phyloP scores from a whole-genome alignment of 106 monocot genomes.

The Platanthera zijinensis region DNA sequence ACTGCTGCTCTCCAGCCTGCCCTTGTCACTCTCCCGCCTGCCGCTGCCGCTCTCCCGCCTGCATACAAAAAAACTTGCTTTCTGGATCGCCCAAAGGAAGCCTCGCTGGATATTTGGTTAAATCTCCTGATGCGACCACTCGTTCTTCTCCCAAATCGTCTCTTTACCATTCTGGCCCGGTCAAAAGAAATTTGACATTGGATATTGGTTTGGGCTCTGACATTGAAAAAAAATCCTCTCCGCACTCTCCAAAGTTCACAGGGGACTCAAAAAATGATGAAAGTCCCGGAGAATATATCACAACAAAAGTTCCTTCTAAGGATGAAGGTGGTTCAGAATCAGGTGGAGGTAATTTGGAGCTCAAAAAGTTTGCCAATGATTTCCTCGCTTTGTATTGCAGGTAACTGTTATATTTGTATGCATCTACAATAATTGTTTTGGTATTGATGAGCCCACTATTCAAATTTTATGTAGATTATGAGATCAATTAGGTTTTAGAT shows the following conservation, averaged over 20 bases:
- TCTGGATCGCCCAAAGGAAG: conserved; percentile 56
- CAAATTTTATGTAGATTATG: not conserved
- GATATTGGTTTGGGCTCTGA: conserved; percentile 24
- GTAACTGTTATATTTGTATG: conserved; percentile 21
- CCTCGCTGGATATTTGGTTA: conserved; percentile 38
- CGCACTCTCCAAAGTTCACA: not conserved
- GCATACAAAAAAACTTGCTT: not conserved
- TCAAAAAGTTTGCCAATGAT: conserved; percentile 71
- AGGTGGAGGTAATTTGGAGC: conserved; percentile 26
- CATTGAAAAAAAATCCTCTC: not conserved
- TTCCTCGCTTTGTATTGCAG: conserved; percentile 93
- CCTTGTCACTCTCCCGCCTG: too few species aligned
- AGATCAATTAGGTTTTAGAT: not conserved
- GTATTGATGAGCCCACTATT: too few species aligned
- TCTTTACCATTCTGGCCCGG: not conserved
- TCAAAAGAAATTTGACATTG: conserved; percentile 40
- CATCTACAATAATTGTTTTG: not conserved
- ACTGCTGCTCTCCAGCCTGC: too few species aligned
- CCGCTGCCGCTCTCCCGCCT: too few species aligned
- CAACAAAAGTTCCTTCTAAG: not conserved
- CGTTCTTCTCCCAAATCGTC: not conserved
- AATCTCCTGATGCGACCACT: conserved; percentile 26
- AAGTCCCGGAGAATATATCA: not conserved
- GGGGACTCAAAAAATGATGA: not conserved
- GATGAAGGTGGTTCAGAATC: not conserved